Base-by-base conservation (phyloP, 1,139 yeast genomes). In the Saccharomycopsis hybrid region DNA sequence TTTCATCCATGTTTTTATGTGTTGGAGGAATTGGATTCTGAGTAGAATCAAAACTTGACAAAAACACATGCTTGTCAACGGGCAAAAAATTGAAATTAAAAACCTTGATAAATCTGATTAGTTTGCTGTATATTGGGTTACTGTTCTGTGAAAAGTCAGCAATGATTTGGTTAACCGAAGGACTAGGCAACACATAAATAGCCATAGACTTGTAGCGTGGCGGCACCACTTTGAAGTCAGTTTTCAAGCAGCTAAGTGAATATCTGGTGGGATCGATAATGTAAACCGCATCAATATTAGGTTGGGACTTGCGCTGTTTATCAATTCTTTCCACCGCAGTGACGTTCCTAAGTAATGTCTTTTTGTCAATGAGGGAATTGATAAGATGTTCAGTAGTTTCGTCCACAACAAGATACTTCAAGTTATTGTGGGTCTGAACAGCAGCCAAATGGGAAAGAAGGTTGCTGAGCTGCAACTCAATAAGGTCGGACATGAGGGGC, bases 221-320 rank as follows among this genome's bases (percentile, higher is more conserved):
- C 0, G 85, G 83, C 5, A 65, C 60, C 25, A 70, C 67, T 1
- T 74, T 65, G 57, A 75, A 82, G 60, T 84, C 90, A 0, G 82
- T 74, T 42, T 74, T 63, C 29, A 84, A 65, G 61, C 89, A 82
- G 51, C 77, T 78, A 46, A 80, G 65, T 9, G 78, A 72, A 60
- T 72, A 80, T 36, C 62, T 61, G 2, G 75, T 64, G 1, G 88
- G 85, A 46, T 77, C 77, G 25, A 82, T 59, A 28, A 83, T 63
- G 60, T 83, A 83, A 1, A 83, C 63, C 2, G 82, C 88, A 56
- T 77, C 85, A 46, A 77, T 72, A 37, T 71, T 71, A 9, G 65
- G 65, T 62, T 74, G 81, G 8, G 74, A 68, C 48, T 67, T 72
- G 48, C 85, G 68, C 47, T 66, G 65, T 13, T 74, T 63, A 57